Evolutionary conservation across 495 filamentous ascomycete genomes (phyloP).

Genomic region (Penicillium goetzii): DNA sequence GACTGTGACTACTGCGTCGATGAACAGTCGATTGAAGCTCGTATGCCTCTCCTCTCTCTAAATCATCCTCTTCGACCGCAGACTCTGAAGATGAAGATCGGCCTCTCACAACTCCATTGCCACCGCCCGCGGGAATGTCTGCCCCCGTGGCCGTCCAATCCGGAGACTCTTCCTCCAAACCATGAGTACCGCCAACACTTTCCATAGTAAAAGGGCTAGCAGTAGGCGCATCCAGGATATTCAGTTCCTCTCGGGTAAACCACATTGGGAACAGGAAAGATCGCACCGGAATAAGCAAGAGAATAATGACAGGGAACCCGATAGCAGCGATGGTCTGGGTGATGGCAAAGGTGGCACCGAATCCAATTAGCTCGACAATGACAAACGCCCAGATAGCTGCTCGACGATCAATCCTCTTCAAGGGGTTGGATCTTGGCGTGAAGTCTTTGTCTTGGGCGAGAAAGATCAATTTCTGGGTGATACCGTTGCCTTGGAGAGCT

Average conservation of each 20-base stretch:
- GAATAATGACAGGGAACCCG: conserved; percentile 87
- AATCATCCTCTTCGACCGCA: conserved; percentile 39
- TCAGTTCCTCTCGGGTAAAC: conserved; percentile 71
- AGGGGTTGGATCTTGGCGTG: conserved; percentile 66
- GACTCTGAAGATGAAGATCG: conserved; percentile 32
- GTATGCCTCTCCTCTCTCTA: conserved; percentile 47
- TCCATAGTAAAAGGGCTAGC: conserved; percentile 87
- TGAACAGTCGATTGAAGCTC: conserved; percentile 36
- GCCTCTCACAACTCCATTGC: conserved; percentile 25
- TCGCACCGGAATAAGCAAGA: conserved; percentile 76
- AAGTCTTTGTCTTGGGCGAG: conserved; percentile 68
- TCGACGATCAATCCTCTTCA: conserved; percentile 63
- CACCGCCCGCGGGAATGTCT: conserved; percentile 9
- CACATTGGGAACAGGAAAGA: conserved; percentile 71
- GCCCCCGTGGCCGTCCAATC: conserved; percentile 18
- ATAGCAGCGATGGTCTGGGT: conserved; percentile 95
- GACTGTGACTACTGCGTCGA: conserved; percentile 38
- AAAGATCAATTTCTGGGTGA: conserved; percentile 80
- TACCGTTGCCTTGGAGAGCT: conserved; percentile 79
- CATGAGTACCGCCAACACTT: conserved; percentile 74
- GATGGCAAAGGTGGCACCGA: conserved; percentile 89
- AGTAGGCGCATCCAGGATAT: conserved; percentile 74
- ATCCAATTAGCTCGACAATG: conserved; percentile 73
- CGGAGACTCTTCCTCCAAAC: conserved; percentile 38
- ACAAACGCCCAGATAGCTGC: conserved; percentile 77